These are phyloP conservation scores for Camptophora hylomeconis DNA, from an alignment of 2,329 filamentous ascomycete genomes.

Conservation along the genomic window DNA sequence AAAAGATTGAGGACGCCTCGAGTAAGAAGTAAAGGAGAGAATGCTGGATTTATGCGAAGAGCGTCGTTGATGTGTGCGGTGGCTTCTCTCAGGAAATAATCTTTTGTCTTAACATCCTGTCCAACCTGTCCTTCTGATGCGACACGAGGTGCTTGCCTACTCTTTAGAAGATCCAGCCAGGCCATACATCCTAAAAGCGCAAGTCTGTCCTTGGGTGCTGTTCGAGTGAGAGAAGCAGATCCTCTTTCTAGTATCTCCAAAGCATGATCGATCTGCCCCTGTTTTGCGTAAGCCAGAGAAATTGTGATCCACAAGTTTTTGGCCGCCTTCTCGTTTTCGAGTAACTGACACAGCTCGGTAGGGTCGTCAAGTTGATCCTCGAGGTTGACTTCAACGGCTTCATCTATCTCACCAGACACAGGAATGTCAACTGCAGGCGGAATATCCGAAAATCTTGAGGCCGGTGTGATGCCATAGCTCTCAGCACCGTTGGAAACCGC, in stretches of 20 bases:
- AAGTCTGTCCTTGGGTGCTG: slow-evolving; percentile 59
- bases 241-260: slow-evolving; percentile 61
- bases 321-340: slow-evolving; percentile 85
- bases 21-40: slow-evolving; percentile 80
- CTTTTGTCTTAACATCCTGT: slow-evolving; percentile 71
- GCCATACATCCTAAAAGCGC: slow-evolving; percentile 65
- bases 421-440: slow-evolving; percentile 52
- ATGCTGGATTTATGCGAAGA: slow-evolving; percentile 83
- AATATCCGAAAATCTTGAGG: slow-evolving; percentile 45
- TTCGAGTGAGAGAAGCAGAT: slow-evolving; percentile 55
- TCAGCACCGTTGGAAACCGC: neutral
- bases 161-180: slow-evolving; percentile 86
- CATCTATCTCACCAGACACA: slow-evolving; percentile 47
- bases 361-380: slow-evolving; percentile 85
- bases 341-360: slow-evolving; percentile 83
- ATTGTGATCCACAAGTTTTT: slow-evolving; percentile 98
- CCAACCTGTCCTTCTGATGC: slow-evolving; percentile 50
- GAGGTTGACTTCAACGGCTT: slow-evolving; percentile 82
- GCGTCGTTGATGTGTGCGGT: slow-evolving; percentile 89
- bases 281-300: slow-evolving; percentile 89
- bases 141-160: slow-evolving; percentile 61
- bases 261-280: slow-evolving; percentile 78
- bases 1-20: slow-evolving; percentile 81
- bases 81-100: slow-evolving; percentile 81
- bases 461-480: slow-evolving; percentile 7